A percentile compares a stretch with the other conserved stretches of the same genome.
Evolutionary conservation across 2,329 filamentous ascomycete species (phyloP).

Genomic region (Colletotrichum gloeosporioides): DNA sequence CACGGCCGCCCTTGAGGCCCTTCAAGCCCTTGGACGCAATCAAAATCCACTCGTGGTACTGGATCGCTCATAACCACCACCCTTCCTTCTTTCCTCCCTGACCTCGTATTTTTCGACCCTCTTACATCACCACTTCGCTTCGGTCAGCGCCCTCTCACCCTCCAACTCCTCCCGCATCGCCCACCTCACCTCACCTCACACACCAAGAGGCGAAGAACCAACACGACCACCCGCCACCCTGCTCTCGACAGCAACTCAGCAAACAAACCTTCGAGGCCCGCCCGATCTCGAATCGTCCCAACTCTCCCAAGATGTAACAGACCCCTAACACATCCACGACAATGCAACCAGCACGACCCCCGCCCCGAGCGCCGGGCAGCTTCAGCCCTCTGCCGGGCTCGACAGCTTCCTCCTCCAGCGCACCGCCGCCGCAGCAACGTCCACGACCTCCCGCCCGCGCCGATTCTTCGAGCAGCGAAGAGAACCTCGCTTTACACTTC

Average conservation of each 20-base stretch:
- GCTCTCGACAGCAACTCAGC: neutral
- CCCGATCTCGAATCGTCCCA: conserved; percentile 20
- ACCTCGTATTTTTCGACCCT: conserved; percentile 3
- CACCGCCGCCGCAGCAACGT: conserved; percentile 30
- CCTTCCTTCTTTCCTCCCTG: conserved; percentile 7
- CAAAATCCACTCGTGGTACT: neutral
- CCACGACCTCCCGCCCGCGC: conserved; percentile 43
- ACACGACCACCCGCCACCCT: neutral
- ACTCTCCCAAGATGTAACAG: conserved; percentile 48
- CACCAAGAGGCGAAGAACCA: neutral
- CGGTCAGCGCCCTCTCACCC: neutral
- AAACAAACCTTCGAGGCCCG: conserved; percentile 3
- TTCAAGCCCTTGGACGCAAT: neutral
- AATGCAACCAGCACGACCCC: conserved; percentile 56
- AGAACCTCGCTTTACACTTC: conserved; percentile 46
- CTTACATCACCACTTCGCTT: conserved; percentile 2
- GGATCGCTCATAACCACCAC: conserved; percentile 1
- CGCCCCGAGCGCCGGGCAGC: conserved; percentile 57
- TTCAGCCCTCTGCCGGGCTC: conserved; percentile 56
- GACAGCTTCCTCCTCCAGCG: conserved; percentile 26
- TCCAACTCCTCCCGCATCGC: neutral
- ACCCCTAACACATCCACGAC: conserved; percentile 32
- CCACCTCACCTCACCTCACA: neutral
- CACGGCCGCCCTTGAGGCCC: neutral
- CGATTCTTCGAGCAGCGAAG: conserved; percentile 53